These are phyloP conservation scores for Dendrobium nobile DNA, from an alignment of 106 monocot species.

Conservation along the genomic window DNA sequence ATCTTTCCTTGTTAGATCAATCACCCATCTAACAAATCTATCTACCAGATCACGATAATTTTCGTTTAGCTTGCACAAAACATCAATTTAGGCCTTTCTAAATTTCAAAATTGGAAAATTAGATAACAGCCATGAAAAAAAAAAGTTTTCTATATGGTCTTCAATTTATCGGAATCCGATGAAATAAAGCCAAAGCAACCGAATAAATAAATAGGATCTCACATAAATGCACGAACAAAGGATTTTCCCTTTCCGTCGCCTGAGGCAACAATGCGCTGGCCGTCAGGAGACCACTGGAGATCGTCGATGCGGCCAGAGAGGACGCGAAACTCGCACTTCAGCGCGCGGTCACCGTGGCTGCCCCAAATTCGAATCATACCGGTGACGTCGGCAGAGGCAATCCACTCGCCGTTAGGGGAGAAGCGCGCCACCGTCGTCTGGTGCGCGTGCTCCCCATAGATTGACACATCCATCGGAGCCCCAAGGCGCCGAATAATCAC, in stretches of 20 bases:
- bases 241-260: slow-evolving; percentile 97
- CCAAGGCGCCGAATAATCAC: slow-evolving; percentile 68
- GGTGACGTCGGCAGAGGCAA: slow-evolving; percentile 90
- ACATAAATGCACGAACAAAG: slow-evolving; percentile 95
- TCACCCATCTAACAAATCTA: too few species aligned
- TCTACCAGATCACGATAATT: neutral
- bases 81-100: neutral
- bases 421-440: slow-evolving; percentile 74
- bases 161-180: neutral
- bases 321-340: slow-evolving; percentile 96
- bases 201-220: slow-evolving; percentile 7
- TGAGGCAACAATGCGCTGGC: slow-evolving; percentile 72
- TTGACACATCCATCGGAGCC: slow-evolving; percentile 42
- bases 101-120: neutral
- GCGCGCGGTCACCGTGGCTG: slow-evolving; percentile 73
- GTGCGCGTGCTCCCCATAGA: slow-evolving; percentile 91
- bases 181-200: neutral
- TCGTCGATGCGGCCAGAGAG: slow-evolving; percentile 87
- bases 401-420: slow-evolving; percentile 99
- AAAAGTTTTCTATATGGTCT: neutral
- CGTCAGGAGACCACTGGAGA: slow-evolving; percentile 93
- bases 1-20: too few species aligned
- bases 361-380: slow-evolving; percentile 94
- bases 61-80: neutral
- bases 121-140: neutral